Conservation (phyloP, 805 yeast genomes). For the Torulaspora delbrueckii region DNA sequence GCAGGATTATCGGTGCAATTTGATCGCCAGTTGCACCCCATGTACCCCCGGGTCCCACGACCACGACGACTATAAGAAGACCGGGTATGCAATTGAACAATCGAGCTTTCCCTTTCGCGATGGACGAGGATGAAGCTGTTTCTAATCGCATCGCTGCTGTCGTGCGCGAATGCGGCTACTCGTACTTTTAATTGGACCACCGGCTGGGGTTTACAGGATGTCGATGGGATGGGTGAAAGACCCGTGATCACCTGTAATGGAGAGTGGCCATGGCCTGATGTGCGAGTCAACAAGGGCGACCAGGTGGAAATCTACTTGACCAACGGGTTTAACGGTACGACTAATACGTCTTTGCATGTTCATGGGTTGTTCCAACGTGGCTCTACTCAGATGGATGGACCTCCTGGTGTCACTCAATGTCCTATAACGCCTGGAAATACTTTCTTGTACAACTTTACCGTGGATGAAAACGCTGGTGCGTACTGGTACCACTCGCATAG, state of each 20-base stretch:
- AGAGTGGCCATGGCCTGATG: constrained; percentile 79
- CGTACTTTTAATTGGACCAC: constrained; percentile 63
- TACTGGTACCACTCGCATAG: constrained; percentile 98
- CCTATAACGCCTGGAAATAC: constrained; percentile 79
- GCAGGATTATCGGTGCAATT: not conserved
- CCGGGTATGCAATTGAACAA: not conserved
- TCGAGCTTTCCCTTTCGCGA: not conserved
- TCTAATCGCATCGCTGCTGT: not conserved
- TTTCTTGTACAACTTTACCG: constrained; percentile 81
- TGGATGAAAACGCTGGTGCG: constrained; percentile 74
- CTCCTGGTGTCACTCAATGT: constrained; percentile 83
- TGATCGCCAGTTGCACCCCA: not conserved
- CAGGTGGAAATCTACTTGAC: constrained; percentile 64
- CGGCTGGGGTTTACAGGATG: constrained; percentile 48
- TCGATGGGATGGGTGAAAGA: constrained; percentile 40
- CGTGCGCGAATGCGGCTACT: constrained; percentile 33
- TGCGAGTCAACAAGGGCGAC: constrained; percentile 76
- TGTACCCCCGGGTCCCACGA: not conserved
- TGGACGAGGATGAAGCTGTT: not conserved
- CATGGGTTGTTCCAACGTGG: constrained; percentile 84
- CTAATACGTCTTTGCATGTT: constrained; percentile 75
- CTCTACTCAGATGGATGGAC: constrained; percentile 82
- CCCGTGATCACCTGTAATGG: constrained; percentile 45
- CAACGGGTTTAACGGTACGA: constrained; percentile 58
- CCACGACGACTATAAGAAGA: not conserved